phyloP scores from a whole-genome alignment of 768 basidiomycete genomes.

The Peribolospora baueri region DNA sequence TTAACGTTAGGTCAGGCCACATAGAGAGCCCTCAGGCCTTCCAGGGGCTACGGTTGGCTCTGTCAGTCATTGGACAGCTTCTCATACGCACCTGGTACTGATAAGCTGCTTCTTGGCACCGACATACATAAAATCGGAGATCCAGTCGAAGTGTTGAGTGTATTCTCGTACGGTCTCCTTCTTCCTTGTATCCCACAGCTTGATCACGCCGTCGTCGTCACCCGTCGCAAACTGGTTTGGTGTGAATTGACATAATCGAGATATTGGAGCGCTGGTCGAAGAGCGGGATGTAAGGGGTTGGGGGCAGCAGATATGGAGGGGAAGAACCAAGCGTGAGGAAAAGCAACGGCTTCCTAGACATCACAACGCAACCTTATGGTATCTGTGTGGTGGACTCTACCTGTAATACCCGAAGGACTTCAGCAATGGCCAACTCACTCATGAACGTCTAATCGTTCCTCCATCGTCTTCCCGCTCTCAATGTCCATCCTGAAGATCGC shows the following conservation, averaged over 20 bases:
- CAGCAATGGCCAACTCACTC: slow-evolving; percentile 9
- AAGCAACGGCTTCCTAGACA: too few species aligned
- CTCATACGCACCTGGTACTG: slow-evolving; percentile 45
- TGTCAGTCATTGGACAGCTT: too few species aligned
- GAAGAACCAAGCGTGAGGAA: background rate
- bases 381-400: too few species aligned
- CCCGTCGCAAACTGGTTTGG: slow-evolving; percentile 57
- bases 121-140: slow-evolving; percentile 72
- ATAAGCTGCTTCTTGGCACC: slow-evolving; percentile 62
- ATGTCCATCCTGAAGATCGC: slow-evolving; percentile 7
- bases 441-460: slow-evolving; percentile 15
- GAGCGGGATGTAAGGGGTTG: background rate
- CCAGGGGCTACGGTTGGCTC: too few species aligned
- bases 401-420: too few species aligned
- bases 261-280: slow-evolving; percentile 43
- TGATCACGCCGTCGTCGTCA: slow-evolving; percentile 83
- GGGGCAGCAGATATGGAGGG: background rate
- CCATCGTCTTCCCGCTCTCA: slow-evolving; percentile 11
- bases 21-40: too few species aligned
- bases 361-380: too few species aligned
- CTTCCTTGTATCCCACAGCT: slow-evolving; percentile 80
- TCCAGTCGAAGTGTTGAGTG: slow-evolving; percentile 78
- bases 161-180: slow-evolving; percentile 39
- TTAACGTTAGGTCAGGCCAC: too few species aligned
- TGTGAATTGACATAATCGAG: slow-evolving; percentile 49